Conservation (phyloP, 2,329 filamentous ascomycete species). For the Aspergillus quadrilineatus region DNA sequence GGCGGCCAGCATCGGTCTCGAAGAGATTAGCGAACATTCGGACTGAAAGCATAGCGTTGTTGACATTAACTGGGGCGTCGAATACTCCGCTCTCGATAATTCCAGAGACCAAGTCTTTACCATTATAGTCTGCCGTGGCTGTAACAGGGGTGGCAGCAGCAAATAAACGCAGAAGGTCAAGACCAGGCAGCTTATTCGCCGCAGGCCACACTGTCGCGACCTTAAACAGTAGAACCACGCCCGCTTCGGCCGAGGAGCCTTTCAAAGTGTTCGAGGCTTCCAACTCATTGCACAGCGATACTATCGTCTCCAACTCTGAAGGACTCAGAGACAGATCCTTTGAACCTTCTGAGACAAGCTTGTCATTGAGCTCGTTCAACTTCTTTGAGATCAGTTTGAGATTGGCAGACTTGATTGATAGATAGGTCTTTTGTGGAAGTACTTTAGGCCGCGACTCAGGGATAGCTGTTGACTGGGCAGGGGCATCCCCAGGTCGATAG, state of each 20-base stretch:
- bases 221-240: constrained; percentile 66
- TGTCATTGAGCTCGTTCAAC: constrained; percentile 67
- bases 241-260: constrained; percentile 50
- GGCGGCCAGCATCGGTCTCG: constrained; percentile 68
- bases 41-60: constrained; percentile 83
- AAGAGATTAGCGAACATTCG: constrained; percentile 84
- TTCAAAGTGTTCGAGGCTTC: constrained; percentile 45
- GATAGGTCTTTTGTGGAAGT: constrained; percentile 75
- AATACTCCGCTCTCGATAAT: constrained; percentile 61
- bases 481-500: constrained; percentile 70
- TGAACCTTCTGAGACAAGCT: constrained; percentile 67
- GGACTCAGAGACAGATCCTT: constrained; percentile 75
- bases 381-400: constrained; percentile 71
- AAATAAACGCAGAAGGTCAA: constrained; percentile 85
- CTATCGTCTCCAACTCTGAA: constrained; percentile 64
- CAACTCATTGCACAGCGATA: constrained; percentile 62
- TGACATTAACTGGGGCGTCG: constrained; percentile 63
- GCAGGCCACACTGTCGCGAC: constrained; percentile 78
- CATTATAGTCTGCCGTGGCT: constrained; percentile 59
- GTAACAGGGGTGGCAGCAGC: constrained; percentile 65
- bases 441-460: constrained; percentile 55
- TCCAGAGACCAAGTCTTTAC: constrained; percentile 58
- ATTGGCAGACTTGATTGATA: constrained; percentile 74
- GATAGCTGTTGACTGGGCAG: constrained; percentile 30
- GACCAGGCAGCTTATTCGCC: constrained; percentile 73